Base-by-base conservation (phyloP, 306 rosid species). In the Pterocarpus macrocarpus region DNA sequence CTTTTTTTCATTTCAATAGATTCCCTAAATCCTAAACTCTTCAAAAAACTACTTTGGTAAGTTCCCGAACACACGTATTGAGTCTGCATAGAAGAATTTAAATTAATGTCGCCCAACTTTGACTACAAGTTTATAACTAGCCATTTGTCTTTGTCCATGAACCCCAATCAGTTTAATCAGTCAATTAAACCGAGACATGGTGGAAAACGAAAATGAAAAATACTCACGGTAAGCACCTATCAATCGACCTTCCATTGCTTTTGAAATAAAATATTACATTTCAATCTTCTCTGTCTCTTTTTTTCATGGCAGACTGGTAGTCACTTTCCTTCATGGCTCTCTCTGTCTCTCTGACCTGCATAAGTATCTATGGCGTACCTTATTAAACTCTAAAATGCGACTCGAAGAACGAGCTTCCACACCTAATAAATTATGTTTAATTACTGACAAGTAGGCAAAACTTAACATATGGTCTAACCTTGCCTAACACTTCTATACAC, bases 381-480 rank as follows among this genome's bases (percentile, higher is more conserved):
- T 16, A 67, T 84, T 50, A 38, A 69, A 75, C 70, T 81, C 62
- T 67, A 45, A 58, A 75, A 62, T 74, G 52, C 3, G 59, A 64
- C 82, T 82, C 8, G 84, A 41, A 56, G 17, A 75, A 41, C 66
- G 84, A 82, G 84, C 83, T 83, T 87, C 85, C 84, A 84, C 82
- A 67, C 90, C 76, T 77, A 53, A 44, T 70, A 45, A 44, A 28
- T 35, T 71, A 43, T 73, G 77, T 56, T 63, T 84, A 35, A 61
- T 53, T 66, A 73, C 68, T 72, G 78, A 53, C 36, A 47, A 49
- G 78, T 83, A 86, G 86, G 89, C 17, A 67, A 50, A 55, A 66
- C 50, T 64, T 63, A 55, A 49, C 50, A 77, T 64, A 41, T 76
- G 32, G 2, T 15, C 30, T 16, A 64, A 77, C 49, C 34, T 75